phyloP scores from a whole-genome alignment of 345 rosid species.

The Hypericum perforatum region DNA sequence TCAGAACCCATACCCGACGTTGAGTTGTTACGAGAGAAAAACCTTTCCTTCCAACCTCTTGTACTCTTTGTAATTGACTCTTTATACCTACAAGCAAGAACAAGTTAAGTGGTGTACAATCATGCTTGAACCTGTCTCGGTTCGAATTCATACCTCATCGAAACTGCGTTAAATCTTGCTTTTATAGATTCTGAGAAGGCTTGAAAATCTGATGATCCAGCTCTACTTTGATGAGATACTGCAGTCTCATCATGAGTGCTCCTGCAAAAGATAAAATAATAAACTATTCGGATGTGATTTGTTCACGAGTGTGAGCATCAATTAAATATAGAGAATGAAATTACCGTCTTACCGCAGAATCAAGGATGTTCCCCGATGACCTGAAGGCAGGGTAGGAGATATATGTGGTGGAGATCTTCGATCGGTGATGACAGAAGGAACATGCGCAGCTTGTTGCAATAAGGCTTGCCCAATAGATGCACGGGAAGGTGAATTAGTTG shows the following conservation, averaged over 20 bases:
- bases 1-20: slow-evolving; percentile 20
- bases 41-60: slow-evolving; percentile 28
- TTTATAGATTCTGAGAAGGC: background rate
- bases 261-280: slow-evolving; percentile 11
- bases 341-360: slow-evolving; percentile 36
- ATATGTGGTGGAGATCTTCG: slow-evolving; percentile 27
- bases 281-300: background rate
- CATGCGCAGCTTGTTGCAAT: slow-evolving; percentile 16
- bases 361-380: slow-evolving; percentile 28
- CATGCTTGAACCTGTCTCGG: no score
- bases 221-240: slow-evolving; percentile 4
- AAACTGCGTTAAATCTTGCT: background rate
- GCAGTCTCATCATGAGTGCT: slow-evolving; percentile 23
- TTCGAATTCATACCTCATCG: slow-evolving; percentile 7
- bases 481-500: slow-evolving; percentile 12
- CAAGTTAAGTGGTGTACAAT: no score
- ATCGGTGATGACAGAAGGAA: slow-evolving; percentile 19
- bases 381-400: slow-evolving; percentile 20
- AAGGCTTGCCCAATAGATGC: slow-evolving; percentile 19
- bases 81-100: slow-evolving; percentile 1
- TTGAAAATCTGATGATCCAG: slow-evolving; percentile 1
- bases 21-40: slow-evolving; percentile 21
- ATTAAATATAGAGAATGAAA: background rate
- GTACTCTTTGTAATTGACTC: slow-evolving; percentile 25
- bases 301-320: background rate